Evolutionary conservation across 1,284 basidiomycete genomes (phyloP).

Genomic region (Trichosporon ovoides): DNA sequence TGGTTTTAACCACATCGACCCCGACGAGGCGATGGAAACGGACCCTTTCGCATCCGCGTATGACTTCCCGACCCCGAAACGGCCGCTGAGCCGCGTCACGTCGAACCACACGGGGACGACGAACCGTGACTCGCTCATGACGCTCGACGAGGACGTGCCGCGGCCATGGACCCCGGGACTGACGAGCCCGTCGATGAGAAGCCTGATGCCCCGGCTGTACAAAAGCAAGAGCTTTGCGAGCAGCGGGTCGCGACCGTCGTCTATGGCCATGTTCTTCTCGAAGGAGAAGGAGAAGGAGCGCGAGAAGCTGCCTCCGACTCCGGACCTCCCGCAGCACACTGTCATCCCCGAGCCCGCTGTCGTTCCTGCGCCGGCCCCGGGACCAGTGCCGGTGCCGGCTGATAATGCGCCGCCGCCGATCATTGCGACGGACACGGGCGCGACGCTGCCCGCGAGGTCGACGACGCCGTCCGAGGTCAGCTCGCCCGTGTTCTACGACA

Average conservation of each 20-base stretch:
- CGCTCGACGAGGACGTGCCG: neutral
- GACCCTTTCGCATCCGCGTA: slow-evolving; percentile 38
- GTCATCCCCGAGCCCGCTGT: neutral
- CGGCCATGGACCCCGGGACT: neutral
- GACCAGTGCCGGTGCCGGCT: neutral
- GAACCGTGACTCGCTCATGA: neutral
- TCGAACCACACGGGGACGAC: neutral
- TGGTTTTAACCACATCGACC: slow-evolving; percentile 1
- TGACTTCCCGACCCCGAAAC: slow-evolving; percentile 9
- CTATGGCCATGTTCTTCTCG: slow-evolving; percentile 5
- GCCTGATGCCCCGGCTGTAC: slow-evolving; percentile 14
- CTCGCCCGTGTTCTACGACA: slow-evolving; percentile 20
- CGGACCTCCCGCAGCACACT: neutral
- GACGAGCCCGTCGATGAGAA: neutral
- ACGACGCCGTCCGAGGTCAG: neutral
- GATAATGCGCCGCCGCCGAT: too few species aligned
- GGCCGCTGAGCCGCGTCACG: neutral
- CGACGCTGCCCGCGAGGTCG: neutral
- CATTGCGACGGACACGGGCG: too few species aligned
- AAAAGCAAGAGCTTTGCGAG: slow-evolving; percentile 17
- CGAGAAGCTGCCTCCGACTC: neutral
- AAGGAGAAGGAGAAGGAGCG: slow-evolving; percentile 4
- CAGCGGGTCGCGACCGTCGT: neutral
- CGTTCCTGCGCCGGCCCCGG: neutral
- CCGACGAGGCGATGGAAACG: neutral